Evolutionary conservation across 129 eudicot species (phyloP).

Genomic region (Ambrosia trifida): DNA sequence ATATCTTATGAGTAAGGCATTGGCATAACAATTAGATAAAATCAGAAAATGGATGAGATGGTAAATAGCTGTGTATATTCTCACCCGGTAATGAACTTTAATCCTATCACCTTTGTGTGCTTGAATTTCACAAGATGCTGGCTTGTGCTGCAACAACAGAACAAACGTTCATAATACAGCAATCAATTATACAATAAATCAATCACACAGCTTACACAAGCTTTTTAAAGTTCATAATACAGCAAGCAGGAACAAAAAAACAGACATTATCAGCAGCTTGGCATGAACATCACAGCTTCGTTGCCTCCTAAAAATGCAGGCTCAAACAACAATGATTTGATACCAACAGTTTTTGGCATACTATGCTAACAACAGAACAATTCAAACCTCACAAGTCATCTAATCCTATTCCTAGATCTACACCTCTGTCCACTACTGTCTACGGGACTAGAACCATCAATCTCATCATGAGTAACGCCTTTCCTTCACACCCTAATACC

Average conservation of each 20-base stretch:
- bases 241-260: slow-evolving; percentile 13
- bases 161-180: background rate
- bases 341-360: background rate
- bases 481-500: too few relatives aligned
- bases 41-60: background rate
- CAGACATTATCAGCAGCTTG: slow-evolving; percentile 11
- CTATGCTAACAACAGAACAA: slow-evolving; percentile 13
- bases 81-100: slow-evolving; percentile 94
- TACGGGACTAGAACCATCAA: too few relatives aligned
- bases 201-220: slow-evolving; percentile 13
- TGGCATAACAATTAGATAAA: background rate
- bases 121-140: slow-evolving; percentile 71
- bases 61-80: slow-evolving; percentile 33
- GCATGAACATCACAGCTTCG: background rate
- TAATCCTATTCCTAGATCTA: too few relatives aligned
- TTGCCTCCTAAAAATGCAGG: slow-evolving; percentile 10
- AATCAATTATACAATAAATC: too few relatives aligned
- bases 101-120: slow-evolving; percentile 94
- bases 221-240: slow-evolving; percentile 5
- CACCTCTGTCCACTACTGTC: too few relatives aligned
- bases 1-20: background rate
- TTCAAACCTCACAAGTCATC: background rate
- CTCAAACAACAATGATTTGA: background rate
- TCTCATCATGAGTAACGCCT: too few relatives aligned
- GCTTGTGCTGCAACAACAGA: slow-evolving; percentile 68